These are phyloP conservation scores for Neofusicoccum sp. DNA, from an alignment of 2,329 filamentous ascomycete genomes.

Conservation along the genomic window DNA sequence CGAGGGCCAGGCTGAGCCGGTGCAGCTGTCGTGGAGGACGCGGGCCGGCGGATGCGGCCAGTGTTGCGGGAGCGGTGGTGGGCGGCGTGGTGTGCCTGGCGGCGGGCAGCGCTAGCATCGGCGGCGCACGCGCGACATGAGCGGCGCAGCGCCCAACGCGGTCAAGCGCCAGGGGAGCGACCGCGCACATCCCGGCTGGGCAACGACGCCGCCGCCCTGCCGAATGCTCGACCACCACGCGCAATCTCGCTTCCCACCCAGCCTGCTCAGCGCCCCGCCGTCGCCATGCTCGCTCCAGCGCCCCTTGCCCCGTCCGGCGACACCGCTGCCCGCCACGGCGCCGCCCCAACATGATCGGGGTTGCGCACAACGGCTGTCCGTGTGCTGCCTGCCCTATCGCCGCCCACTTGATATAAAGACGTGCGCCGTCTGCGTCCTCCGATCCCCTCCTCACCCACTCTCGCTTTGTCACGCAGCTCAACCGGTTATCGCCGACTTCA, in stretches of 20 bases:
- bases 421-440: slow-evolving; percentile 22
- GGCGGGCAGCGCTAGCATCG: neutral
- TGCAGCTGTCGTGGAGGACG: no score
- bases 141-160: neutral
- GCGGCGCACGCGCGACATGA: neutral
- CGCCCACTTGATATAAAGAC: slow-evolving; percentile 34
- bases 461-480: slow-evolving; percentile 32
- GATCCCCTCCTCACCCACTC: slow-evolving; percentile 34
- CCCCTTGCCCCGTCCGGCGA: neutral
- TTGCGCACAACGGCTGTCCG: slow-evolving; percentile 4
- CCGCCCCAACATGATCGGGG: neutral
- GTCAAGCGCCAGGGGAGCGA: slow-evolving; percentile 10
- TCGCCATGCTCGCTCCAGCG: neutral
- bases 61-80: no score
- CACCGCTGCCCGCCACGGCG: neutral
- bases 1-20: no score
- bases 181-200: neutral
- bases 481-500: slow-evolving; percentile 41
- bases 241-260: slow-evolving; percentile 4
- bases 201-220: neutral
- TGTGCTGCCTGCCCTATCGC: neutral
- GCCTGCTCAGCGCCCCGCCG: neutral
- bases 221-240: neutral
- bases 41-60: no score
- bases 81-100: neutral